phyloP scores from a whole-genome alignment of 495 filamentous ascomycete species.

The Tuber brumale region DNA sequence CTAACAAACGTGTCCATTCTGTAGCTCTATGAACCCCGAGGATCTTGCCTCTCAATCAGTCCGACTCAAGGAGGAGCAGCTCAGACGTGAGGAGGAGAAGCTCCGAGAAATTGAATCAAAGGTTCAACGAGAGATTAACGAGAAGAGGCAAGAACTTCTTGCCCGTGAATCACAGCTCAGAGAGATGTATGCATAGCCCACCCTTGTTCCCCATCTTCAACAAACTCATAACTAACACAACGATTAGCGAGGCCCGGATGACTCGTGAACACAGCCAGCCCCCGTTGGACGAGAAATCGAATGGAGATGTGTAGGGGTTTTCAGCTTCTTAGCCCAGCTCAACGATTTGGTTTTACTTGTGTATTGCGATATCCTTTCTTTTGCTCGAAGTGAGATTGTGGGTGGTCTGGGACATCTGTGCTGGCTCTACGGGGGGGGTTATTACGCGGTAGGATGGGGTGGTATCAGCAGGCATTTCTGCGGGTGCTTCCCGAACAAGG shows the following conservation, averaged over 20 bases:
- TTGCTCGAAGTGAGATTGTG: background rate
- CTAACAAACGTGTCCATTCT: slow-evolving; percentile 44
- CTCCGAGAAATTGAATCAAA: slow-evolving; percentile 97
- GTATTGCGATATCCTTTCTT: slow-evolving; percentile 3
- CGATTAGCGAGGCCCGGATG: slow-evolving; percentile 60
- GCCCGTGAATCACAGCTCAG: slow-evolving; percentile 96
- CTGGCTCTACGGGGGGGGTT: background rate
- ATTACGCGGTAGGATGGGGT: background rate
- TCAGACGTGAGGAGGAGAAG: slow-evolving; percentile 98
- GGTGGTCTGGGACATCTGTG: background rate
- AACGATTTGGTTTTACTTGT: slow-evolving; percentile 1
- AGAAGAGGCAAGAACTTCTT: slow-evolving; percentile 97
- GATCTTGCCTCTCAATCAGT: slow-evolving; percentile 94
- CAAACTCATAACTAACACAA: background rate
- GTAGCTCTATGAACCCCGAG: slow-evolving; percentile 95
- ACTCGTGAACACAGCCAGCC: slow-evolving; percentile 51
- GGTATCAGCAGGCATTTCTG: background rate
- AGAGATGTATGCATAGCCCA: slow-evolving; percentile 56
- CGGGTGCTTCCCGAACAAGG: background rate
- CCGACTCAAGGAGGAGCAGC: slow-evolving; percentile 97
- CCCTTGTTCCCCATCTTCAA: background rate
- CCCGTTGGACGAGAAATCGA: slow-evolving; percentile 26
- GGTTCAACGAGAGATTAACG: slow-evolving; percentile 98
- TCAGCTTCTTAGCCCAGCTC: background rate
- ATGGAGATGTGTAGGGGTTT: slow-evolving; percentile 38